These are phyloP conservation scores for Globisporangium rhizosaccharum DNA, from an alignment of 352 stramenopile species.

Conservation along the genomic window DNA sequence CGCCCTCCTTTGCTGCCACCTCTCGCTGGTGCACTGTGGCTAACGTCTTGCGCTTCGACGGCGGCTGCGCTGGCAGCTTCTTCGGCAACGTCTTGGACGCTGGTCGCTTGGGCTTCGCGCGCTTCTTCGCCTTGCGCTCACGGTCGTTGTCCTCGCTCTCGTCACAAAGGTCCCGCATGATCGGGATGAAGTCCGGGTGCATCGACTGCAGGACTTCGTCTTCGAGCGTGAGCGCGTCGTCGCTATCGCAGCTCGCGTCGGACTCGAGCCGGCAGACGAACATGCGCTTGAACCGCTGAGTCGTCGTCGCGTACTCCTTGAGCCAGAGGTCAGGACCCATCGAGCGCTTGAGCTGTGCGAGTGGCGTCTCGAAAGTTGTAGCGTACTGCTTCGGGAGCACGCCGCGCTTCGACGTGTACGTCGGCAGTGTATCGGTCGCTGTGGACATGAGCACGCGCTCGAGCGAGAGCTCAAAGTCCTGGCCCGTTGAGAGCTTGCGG, in stretches of 20 bases:
- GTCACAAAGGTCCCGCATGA: not conserved
- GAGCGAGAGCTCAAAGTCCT: conserved; percentile 40
- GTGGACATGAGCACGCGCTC: conserved; percentile 27
- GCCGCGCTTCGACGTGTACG: conserved; percentile 24
- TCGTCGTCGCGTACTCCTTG: conserved; percentile 33
- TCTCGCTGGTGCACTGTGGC: too few relatives aligned
- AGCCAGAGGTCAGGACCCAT: conserved; percentile 43
- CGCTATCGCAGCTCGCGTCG: not conserved
- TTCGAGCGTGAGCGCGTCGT: not conserved
- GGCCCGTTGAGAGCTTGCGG: conserved; percentile 24
- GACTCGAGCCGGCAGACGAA: conserved; percentile 16
- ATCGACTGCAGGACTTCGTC: conserved; percentile 10
- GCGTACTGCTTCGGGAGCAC: conserved; percentile 37
- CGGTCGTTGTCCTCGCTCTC: conserved; percentile 3
- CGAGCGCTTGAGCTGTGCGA: conserved; percentile 30
- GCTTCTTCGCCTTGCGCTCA: too few relatives aligned
- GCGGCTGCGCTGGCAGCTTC: not conserved
- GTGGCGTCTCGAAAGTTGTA: conserved; percentile 16
- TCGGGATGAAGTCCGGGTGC: too few relatives aligned
- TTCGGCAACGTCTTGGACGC: not conserved
- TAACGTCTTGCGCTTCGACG: too few relatives aligned
- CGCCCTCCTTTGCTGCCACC: conserved; percentile 2
- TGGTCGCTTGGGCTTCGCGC: too few relatives aligned
- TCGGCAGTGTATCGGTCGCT: conserved; percentile 39
- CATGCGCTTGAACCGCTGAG: conserved; percentile 26